Percentiles rank a stretch among this genome's conserved stretches.
Conservation (phyloP, 768 basidiomycete genomes). For the Termitomyces sp. region DNA sequence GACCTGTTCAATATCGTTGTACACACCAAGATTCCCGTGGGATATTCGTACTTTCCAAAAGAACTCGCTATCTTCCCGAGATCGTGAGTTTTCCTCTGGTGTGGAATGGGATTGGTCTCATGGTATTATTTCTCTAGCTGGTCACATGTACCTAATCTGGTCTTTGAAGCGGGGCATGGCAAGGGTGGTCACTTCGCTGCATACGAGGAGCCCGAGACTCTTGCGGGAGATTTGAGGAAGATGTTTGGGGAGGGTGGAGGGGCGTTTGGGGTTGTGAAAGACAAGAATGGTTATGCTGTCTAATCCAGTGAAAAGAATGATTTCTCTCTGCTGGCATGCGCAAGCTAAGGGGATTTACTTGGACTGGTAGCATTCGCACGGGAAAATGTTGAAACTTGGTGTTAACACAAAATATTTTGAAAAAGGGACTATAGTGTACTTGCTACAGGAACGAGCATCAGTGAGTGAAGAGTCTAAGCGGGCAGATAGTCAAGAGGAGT, state of each 20-base stretch:
- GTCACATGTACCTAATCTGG: slow-evolving; percentile 30
- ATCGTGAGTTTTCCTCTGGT: slow-evolving; percentile 7
- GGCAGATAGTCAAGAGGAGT: too few relatives aligned
- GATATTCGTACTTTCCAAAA: slow-evolving; percentile 49
- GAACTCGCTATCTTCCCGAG: slow-evolving; percentile 33
- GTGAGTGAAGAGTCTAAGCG: too few relatives aligned
- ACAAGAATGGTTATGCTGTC: slow-evolving; percentile 37
- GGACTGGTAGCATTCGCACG: too few relatives aligned
- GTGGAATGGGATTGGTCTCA: background rate
- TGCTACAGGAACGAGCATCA: too few relatives aligned
- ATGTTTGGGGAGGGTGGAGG: slow-evolving; percentile 56
- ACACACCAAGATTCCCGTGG: slow-evolving; percentile 36
- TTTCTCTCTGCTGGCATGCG: too few relatives aligned
- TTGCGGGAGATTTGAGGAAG: slow-evolving; percentile 47
- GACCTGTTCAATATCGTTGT: background rate
- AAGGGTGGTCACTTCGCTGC: slow-evolving; percentile 61
- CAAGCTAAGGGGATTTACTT: too few relatives aligned
- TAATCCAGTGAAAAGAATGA: background rate
- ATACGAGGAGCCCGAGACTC: slow-evolving; percentile 41
- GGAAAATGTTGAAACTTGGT: too few relatives aligned
- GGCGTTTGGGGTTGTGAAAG: slow-evolving; percentile 44
- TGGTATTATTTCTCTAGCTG: slow-evolving; percentile 31
- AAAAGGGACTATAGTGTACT: too few relatives aligned
- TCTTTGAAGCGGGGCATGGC: slow-evolving; percentile 46
- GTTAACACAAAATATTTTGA: too few relatives aligned